Base-by-base conservation (phyloP, 495 filamentous ascomycete species). In the Massariosphaeria phaeospora region DNA sequence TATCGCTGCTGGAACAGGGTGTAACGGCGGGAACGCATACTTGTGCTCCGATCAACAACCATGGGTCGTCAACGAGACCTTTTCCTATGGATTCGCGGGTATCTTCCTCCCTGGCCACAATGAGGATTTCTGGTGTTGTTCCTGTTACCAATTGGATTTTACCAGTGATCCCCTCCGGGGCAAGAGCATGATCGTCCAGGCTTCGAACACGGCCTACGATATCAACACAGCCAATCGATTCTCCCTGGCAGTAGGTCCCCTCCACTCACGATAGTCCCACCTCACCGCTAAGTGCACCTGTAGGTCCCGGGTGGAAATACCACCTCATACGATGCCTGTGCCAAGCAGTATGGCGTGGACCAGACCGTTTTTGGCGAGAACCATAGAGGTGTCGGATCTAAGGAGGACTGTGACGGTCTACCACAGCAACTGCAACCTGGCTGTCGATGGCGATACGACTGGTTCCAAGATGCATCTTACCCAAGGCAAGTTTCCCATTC, bases 181-280 rank as follows among this genome's bases (percentile, higher is more conserved):
- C 48, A 79, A 84, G 76, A 78, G 77, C 69, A 79, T 86, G 79
- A 75, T 85, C 47, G 77, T 85, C 20, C 82, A 85, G 69, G 79
- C 81, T 13, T 81, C 77, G 27, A 86, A 86, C 61, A 83, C 79
- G 21, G 81, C 55, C n/a, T 63, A 51, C 51, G 61, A 63, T 44
- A n/a, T 63, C 25, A 56, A 30, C 2, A 51, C 55, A 10, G 25
- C 42, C 15, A 63, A 63, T 40, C 51, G 79, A n/a, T 63, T 63
- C 48, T 54, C 55, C n/a, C 49, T 63, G 4, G 60, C 54, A 8
- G 60, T 63, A 54, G 40, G 55, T 29, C 15, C 29, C 33, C 11
- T 52, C 27, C n/a, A n/a, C 15, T 20, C 43, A 33, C 4, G 24
- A 20, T 39, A 18, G 40, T 48, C 13, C 24, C 20, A 7, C 2